Conservation (phyloP, 306 rosid genomes). For the Acacia acuminata region DNA sequence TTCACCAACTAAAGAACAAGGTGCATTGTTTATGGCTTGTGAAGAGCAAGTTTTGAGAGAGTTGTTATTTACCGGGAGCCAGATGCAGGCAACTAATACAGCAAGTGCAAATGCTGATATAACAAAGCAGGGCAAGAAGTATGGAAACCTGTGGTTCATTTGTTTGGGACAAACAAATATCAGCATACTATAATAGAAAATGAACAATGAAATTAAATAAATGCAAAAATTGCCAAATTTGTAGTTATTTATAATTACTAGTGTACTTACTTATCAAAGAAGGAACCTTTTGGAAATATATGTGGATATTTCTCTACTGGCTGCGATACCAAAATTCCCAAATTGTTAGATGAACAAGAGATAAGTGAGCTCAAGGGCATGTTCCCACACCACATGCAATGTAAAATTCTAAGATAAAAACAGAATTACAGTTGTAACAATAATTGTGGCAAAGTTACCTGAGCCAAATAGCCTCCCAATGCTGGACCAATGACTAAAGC, state of each 20-base stretch:
- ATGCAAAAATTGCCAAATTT: neutral
- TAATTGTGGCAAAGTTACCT: conserved; percentile 48
- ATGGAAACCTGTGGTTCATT: conserved; percentile 44
- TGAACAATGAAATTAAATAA: neutral
- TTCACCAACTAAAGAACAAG: neutral
- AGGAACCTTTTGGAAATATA: conserved; percentile 56
- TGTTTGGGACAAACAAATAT: neutral
- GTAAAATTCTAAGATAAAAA: neutral
- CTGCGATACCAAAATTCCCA: conserved; percentile 40
- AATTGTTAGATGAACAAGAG: conserved; percentile 22
- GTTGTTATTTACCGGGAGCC: conserved; percentile 46
- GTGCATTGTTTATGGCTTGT: neutral
- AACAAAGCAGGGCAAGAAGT: conserved; percentile 43
- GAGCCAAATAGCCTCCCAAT: conserved; percentile 84
- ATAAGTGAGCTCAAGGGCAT: neutral
- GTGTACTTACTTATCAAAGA: conserved; percentile 69
- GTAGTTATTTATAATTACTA: neutral
- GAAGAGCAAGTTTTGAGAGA: neutral
- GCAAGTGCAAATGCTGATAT: conserved; percentile 37
- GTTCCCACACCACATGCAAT: neutral
- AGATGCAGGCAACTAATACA: conserved; percentile 34
- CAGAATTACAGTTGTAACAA: neutral
- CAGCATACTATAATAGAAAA: neutral
- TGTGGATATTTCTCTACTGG: conserved; percentile 80
- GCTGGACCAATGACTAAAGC: conserved; percentile 88